phyloP scores from a whole-genome alignment of 1,284 basidiomycete species.

The Leccinum pachyderme region DNA sequence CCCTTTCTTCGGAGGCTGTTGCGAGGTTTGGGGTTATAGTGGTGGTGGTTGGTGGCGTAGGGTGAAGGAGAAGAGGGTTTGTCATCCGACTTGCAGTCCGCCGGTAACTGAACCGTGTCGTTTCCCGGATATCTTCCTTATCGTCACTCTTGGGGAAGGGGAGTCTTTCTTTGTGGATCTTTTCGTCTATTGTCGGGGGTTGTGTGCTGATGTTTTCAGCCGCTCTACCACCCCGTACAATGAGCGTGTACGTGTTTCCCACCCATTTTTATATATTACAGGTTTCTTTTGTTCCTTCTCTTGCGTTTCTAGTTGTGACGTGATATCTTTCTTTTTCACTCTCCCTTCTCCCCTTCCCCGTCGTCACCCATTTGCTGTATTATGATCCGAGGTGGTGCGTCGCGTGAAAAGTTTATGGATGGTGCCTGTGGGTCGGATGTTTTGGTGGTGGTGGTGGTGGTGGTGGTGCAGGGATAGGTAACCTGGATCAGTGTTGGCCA shows the following conservation, averaged over 20 bases:
- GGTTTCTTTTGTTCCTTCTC: conserved; percentile 20
- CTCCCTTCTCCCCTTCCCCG: not conserved
- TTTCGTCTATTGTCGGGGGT: conserved; percentile 12
- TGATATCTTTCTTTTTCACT: conserved; percentile 15
- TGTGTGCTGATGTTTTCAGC: conserved; percentile 10
- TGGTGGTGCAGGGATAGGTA: not conserved
- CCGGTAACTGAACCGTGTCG: conserved; percentile 13
- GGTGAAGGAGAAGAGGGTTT: conserved; percentile 1
- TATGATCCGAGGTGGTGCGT: conserved; percentile 19
- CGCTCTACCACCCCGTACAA: conserved; percentile 5
- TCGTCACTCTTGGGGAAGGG: conserved; percentile 10
- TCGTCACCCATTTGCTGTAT: conserved; percentile 8
- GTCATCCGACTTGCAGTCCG: conserved; percentile 14
- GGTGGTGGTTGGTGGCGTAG: not conserved
- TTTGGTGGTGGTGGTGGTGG: conserved; percentile 10
- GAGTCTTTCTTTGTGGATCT: conserved; percentile 8
- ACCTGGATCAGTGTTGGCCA: not conserved
- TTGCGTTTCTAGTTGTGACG: conserved; percentile 20
- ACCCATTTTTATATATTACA: conserved; percentile 31
- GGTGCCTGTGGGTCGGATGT: conserved; percentile 15
- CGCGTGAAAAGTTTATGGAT: conserved; percentile 14
- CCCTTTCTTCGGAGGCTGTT: not conserved
- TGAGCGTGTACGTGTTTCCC: conserved; percentile 23
- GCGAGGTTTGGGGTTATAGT: not conserved
- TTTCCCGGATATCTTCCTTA: conserved; percentile 17